Percentiles rank a stretch among this genome's conserved stretches.
These are phyloP conservation scores for Bertia moriformis DNA, from an alignment of 2,329 filamentous ascomycete species.

Conservation along the genomic window DNA sequence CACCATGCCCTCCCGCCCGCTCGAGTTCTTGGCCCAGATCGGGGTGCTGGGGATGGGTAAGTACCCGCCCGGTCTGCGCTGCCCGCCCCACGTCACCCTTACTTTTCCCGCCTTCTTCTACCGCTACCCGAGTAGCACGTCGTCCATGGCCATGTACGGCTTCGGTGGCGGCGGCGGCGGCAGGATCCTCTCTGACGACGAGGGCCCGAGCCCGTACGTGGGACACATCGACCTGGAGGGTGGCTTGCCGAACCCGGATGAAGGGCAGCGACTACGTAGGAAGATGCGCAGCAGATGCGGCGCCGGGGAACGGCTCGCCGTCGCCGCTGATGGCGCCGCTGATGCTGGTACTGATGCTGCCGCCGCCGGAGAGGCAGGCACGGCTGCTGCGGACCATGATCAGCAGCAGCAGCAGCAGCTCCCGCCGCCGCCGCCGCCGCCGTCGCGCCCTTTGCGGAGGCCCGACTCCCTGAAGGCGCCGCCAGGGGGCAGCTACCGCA, in stretches of 20 bases:
- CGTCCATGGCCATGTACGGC: no score
- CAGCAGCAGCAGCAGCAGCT: no score
- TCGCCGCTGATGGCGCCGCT: constrained; percentile 10
- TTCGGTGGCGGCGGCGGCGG: constrained; percentile 38
- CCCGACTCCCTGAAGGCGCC: constrained; percentile 56
- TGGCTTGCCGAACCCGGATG: constrained; percentile 40
- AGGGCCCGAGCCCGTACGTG: constrained; percentile 90
- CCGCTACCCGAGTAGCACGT: constrained; percentile 66
- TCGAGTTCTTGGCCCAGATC: constrained; percentile 89
- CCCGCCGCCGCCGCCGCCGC: no score
- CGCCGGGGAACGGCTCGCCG: not conserved
- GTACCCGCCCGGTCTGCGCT: constrained; percentile 71
- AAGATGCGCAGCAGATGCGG: constrained; percentile 23
- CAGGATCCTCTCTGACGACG: constrained; percentile 56
- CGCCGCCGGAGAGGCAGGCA: constrained; percentile 7
- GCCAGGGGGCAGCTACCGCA: constrained; percentile 80
- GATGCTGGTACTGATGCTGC: constrained; percentile 19
- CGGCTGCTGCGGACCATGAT: no score
- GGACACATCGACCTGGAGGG: constrained; percentile 85
- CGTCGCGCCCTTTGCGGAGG: no score
- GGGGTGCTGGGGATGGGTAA: constrained; percentile 80
- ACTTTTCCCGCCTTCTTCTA: constrained; percentile 94
- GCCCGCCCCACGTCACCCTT: constrained; percentile 78
- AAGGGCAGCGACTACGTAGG: constrained; percentile 28
- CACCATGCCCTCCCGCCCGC: constrained; percentile 77